Percentiles rank a stretch among this genome's conserved stretches.
phyloP scores from a whole-genome alignment of 2,329 filamentous ascomycete genomes.

The Penicillium janthinellum region DNA sequence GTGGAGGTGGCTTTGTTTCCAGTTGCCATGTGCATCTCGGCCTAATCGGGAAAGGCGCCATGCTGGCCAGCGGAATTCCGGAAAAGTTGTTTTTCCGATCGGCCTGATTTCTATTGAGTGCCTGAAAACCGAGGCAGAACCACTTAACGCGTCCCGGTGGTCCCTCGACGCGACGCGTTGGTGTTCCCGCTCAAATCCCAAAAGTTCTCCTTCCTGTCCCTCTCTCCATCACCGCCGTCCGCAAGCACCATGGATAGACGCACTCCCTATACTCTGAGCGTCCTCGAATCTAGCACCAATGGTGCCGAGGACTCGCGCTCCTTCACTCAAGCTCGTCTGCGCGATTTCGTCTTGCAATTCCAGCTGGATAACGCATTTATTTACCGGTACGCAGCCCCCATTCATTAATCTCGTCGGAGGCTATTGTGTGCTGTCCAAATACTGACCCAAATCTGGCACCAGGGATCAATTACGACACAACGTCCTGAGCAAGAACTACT shows the following conservation, averaged over 20 bases:
- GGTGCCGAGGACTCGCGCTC: constrained; percentile 69
- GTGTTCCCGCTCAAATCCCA: constrained; percentile 29
- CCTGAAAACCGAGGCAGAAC: constrained; percentile 25
- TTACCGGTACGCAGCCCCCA: constrained; percentile 67
- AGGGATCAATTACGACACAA: constrained; percentile 97
- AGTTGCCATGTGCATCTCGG: constrained; percentile 26
- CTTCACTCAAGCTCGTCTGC: constrained; percentile 75
- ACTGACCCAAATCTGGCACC: constrained; percentile 10
- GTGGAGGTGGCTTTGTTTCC: constrained; percentile 29
- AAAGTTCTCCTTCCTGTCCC: constrained; percentile 31
- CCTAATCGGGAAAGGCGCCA: constrained; percentile 34
- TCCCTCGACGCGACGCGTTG: constrained; percentile 39
- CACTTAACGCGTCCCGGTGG: constrained; percentile 44
- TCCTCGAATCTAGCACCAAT: constrained; percentile 70
- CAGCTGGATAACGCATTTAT: constrained; percentile 92
- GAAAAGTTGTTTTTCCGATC: constrained; percentile 14
- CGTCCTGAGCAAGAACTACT: constrained; percentile 89
- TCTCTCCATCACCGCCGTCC: constrained; percentile 19
- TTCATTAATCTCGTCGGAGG: not conserved
- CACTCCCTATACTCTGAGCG: constrained; percentile 81
- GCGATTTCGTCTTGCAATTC: constrained; percentile 91
- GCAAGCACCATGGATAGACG: constrained; percentile 73
- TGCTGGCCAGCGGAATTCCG: constrained; percentile 12
- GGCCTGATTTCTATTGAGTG: rapidly evolving
- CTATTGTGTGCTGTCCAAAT: not conserved